A percentile compares a stretch with the other conserved stretches of the same genome.
These are phyloP conservation scores for Diplocarpon rosae DNA, from an alignment of 2,329 filamentous ascomycete genomes.

Conservation along the genomic window DNA sequence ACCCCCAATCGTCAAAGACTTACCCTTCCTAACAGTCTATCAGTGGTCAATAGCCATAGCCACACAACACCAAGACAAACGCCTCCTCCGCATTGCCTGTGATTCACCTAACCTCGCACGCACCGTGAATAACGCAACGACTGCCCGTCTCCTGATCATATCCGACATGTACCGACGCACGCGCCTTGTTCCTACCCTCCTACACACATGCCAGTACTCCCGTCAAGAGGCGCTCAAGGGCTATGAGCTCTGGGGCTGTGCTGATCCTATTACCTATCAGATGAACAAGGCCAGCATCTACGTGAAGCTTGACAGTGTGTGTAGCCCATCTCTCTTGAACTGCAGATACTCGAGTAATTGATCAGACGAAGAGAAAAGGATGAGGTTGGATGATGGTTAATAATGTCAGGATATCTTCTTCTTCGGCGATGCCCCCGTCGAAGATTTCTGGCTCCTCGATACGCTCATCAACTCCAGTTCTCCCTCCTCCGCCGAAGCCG, in stretches of 20 bases:
- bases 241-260: conserved; percentile 2
- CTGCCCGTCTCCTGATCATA: neutral
- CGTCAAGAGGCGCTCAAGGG: neutral
- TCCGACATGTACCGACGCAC: neutral
- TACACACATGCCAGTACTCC: conserved; percentile 1
- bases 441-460: neutral
- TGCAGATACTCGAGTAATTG: too few relatives aligned
- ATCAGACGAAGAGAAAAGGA: neutral
- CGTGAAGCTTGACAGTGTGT: conserved; percentile 1
- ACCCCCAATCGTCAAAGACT: neutral
- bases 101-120: neutral
- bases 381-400: neutral
- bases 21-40: neutral
- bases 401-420: neutral
- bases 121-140: neutral
- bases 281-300: conserved; percentile 1
- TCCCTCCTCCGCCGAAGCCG: neutral
- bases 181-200: conserved; percentile 1
- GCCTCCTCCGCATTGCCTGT: neutral
- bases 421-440: neutral
- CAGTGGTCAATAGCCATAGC: neutral
- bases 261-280: neutral
- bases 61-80: conserved; percentile 1
- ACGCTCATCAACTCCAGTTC: neutral
- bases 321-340: neutral